A percentile compares a stretch with the other conserved stretches of the same genome.
These are phyloP conservation scores for Beauveria brongniartii DNA, from an alignment of 2,329 filamentous ascomycete genomes.

Conservation along the genomic window DNA sequence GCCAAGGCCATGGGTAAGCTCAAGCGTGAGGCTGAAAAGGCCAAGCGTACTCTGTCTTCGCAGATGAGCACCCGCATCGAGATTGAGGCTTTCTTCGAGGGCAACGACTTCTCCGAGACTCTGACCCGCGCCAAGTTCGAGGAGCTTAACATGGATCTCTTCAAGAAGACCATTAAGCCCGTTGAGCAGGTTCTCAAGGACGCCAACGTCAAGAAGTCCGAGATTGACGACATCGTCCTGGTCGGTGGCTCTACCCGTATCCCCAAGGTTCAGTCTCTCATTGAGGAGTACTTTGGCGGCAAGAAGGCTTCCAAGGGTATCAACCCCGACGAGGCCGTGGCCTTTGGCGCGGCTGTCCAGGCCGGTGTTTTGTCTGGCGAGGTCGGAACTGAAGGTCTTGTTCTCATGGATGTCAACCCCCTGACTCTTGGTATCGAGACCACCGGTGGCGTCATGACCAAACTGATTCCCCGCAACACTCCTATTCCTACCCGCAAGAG, in stretches of 20 bases:
- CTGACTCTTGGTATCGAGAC: slow-evolving; percentile 96
- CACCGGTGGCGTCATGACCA: slow-evolving; percentile 95
- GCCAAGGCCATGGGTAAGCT: slow-evolving; percentile 98
- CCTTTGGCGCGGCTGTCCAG: slow-evolving; percentile 95
- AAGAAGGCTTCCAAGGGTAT: slow-evolving; percentile 99
- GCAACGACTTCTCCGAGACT: slow-evolving; percentile 97
- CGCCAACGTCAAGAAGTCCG: slow-evolving; percentile 91
- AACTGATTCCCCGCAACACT: slow-evolving; percentile 90
- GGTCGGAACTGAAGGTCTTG: slow-evolving; percentile 67
- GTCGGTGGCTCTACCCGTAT: slow-evolving; percentile 99
- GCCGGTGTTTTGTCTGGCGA: slow-evolving; percentile 91
- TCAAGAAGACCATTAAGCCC: slow-evolving; percentile 98
- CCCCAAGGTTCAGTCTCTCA: slow-evolving; percentile 88
- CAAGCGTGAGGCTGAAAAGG: slow-evolving; percentile 99
- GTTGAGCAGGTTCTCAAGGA: slow-evolving; percentile 99
- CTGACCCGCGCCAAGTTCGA: slow-evolving; percentile 98
- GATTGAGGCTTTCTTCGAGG: slow-evolving; percentile 94
- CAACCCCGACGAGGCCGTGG: slow-evolving; percentile 98
- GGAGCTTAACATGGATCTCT: slow-evolving; percentile 96
- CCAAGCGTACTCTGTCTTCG: slow-evolving; percentile 94
- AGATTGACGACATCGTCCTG: slow-evolving; percentile 93
- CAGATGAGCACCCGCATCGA: slow-evolving; percentile 91
- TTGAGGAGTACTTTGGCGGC: slow-evolving; percentile 90
- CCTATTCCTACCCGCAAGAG: slow-evolving; percentile 93
- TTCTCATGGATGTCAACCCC: slow-evolving; percentile 97